Conservation (phyloP, 2,329 filamentous ascomycete genomes). For the Aspergillus melleus region DNA sequence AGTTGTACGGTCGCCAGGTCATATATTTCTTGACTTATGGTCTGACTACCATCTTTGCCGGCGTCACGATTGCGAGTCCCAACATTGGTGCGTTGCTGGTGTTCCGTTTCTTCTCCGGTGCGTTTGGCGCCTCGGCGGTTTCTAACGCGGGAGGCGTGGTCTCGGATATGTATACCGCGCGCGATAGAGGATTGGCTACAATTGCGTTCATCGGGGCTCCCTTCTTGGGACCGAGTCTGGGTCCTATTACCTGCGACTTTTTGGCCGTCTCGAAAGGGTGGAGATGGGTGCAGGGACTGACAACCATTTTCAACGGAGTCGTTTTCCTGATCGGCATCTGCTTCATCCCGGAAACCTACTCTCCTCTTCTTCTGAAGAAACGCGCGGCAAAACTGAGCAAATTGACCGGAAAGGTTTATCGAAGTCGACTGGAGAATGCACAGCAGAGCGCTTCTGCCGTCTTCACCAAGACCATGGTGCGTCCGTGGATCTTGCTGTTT, state of each 20-base stretch:
- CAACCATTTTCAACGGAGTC: neutral
- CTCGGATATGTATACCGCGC: constrained; percentile 47
- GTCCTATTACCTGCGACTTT: constrained; percentile 58
- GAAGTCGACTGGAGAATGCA: neutral
- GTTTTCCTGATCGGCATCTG: neutral
- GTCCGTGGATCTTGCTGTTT: neutral
- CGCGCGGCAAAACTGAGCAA: neutral
- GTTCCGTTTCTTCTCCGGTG: constrained; percentile 62
- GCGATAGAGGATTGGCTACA: constrained; percentile 32
- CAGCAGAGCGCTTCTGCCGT: neutral
- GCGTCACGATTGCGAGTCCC: neutral
- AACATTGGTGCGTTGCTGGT: constrained; percentile 52
- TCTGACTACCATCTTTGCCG: neutral
- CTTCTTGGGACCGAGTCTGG: constrained; percentile 59
- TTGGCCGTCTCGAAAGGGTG: neutral
- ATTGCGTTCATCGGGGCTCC: constrained; percentile 34
- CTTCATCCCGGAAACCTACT: constrained; percentile 34
- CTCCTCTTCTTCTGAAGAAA: constrained; percentile 46
- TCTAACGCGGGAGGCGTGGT: constrained; percentile 61
- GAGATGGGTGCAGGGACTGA: neutral
- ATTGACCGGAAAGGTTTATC: neutral
- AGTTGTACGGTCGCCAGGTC: neutral
- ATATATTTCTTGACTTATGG: neutral
- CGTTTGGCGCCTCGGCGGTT: constrained; percentile 58
- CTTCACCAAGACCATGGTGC: neutral